Base-by-base conservation (phyloP, 345 rosid genomes). In the Murraya paniculata region DNA sequence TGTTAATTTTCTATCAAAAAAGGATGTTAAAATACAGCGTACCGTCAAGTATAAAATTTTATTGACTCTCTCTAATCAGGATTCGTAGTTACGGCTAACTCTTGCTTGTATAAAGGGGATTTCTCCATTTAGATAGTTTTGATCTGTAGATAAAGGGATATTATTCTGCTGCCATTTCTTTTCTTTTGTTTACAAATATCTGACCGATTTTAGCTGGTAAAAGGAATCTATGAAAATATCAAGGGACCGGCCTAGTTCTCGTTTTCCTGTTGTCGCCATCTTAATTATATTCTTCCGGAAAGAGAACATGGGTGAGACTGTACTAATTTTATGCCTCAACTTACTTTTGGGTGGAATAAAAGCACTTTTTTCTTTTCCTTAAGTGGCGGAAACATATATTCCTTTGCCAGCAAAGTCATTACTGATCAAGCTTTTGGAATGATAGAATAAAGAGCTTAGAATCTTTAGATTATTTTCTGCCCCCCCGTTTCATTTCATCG, bases 371-470 rank as follows among this genome's bases (percentile, higher is more conserved):
- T 22, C 9, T 64, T 70, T 78, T 75, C 27, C 62, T 10, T 5
- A 27, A 60, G 74, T 74, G 80, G 81, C 33, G 64, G 77, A 14
- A 77, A 71, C 79, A 77, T 70, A 74, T 84, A 77, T 84, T 77
- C 83, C 67, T 14, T 66, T 62, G 4, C 73, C 86, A 81, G 74
- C n/a, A 4, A 19, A 4, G 41, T 60, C 68, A 25, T 53, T 11
- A 24, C 25, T 69, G 19, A 53, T 68, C 48, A 31, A 31, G 53
- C 72, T 69, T 30, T 72, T 39, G 22, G 53, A 61, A 60, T 30
- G 25, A 28, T 31, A 8, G 68, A 66, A 73, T 60, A 60, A 38
- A 27, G 38, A 55, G 25, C 14, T 13, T 18, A 3, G 68, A 64
- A 64, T 64, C 68, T 31, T 31, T 64, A 19, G 9, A 27, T 61